These are phyloP conservation scores for Suillus clintonianus DNA, from an alignment of 768 basidiomycete genomes.

Conservation along the genomic window DNA sequence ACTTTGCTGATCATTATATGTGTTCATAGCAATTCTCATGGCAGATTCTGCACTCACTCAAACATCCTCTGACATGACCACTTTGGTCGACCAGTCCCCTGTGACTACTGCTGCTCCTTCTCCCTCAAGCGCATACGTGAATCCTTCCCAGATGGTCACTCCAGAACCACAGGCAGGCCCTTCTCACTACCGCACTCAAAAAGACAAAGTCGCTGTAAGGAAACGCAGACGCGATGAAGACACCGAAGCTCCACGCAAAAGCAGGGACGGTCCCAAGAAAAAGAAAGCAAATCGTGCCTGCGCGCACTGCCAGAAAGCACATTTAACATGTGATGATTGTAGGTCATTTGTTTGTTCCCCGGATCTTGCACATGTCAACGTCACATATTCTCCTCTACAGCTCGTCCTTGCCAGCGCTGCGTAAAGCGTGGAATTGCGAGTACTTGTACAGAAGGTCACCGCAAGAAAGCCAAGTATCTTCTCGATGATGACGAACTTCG, in stretches of 20 bases:
- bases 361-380: slow-evolving; percentile 12
- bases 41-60: slow-evolving; percentile 2
- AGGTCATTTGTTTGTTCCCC: slow-evolving; percentile 35
- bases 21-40: slow-evolving; percentile 13
- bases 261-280: slow-evolving; percentile 82
- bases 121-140: slow-evolving; percentile 36
- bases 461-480: slow-evolving; percentile 98
- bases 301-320: slow-evolving; percentile 94
- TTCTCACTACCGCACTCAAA: slow-evolving; percentile 22
- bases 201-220: slow-evolving; percentile 41
- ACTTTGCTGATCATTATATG: slow-evolving; percentile 9
- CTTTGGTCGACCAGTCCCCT: slow-evolving; percentile 9
- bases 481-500: slow-evolving; percentile 92
- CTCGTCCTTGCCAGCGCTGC: slow-evolving; percentile 94
- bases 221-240: slow-evolving; percentile 69
- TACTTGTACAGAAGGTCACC: slow-evolving; percentile 89
- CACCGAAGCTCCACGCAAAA: slow-evolving; percentile 59
- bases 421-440: slow-evolving; percentile 89
- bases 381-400: slow-evolving; percentile 42
- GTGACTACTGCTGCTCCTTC: slow-evolving; percentile 14
- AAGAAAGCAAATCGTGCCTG: slow-evolving; percentile 95
- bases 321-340: slow-evolving; percentile 99
- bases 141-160: slow-evolving; percentile 41
- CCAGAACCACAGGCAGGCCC: slow-evolving; percentile 40
- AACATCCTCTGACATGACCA: slow-evolving; percentile 9